These are phyloP conservation scores for Flaveria robusta DNA, from an alignment of 129 eudicot genomes.

Conservation along the genomic window DNA sequence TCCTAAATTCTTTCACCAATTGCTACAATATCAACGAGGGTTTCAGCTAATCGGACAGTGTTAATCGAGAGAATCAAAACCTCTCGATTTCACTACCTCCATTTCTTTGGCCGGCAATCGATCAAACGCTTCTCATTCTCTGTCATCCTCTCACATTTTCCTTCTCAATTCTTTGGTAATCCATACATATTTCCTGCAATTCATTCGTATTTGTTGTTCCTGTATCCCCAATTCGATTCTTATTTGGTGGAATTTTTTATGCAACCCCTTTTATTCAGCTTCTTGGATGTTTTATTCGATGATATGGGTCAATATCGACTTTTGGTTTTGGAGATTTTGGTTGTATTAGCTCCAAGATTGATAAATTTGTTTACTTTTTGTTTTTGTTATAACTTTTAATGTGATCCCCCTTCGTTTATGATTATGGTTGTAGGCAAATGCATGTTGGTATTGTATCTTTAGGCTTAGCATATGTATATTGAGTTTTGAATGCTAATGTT, in stretches of 20 bases:
- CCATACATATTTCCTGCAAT: neutral
- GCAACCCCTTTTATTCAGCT: neutral
- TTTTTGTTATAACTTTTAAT: too few species aligned
- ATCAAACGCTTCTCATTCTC: slow-evolving; percentile 24
- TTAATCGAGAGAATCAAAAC: slow-evolving; percentile 11
- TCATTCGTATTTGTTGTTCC: neutral
- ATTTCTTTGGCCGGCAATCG: neutral
- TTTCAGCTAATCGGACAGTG: slow-evolving; percentile 33
- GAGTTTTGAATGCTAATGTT: neutral
- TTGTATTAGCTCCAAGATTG: neutral
- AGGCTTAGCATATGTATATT: neutral
- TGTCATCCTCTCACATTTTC: slow-evolving; percentile 32
- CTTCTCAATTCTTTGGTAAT: slow-evolving; percentile 27
- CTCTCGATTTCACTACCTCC: slow-evolving; percentile 21
- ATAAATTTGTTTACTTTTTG: neutral
- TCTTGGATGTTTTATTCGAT: slow-evolving; percentile 9
- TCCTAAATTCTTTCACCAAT: slow-evolving; percentile 31
- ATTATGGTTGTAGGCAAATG: slow-evolving; percentile 5
- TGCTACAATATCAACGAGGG: slow-evolving; percentile 19
- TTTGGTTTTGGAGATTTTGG: neutral
- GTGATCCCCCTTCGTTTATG: neutral
- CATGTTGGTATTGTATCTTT: neutral
- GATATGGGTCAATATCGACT: slow-evolving; percentile 4
- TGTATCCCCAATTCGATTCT: neutral
- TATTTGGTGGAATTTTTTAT: neutral